phyloP scores from a whole-genome alignment of 306 rosid species.

The Casuarina equisetifolia region DNA sequence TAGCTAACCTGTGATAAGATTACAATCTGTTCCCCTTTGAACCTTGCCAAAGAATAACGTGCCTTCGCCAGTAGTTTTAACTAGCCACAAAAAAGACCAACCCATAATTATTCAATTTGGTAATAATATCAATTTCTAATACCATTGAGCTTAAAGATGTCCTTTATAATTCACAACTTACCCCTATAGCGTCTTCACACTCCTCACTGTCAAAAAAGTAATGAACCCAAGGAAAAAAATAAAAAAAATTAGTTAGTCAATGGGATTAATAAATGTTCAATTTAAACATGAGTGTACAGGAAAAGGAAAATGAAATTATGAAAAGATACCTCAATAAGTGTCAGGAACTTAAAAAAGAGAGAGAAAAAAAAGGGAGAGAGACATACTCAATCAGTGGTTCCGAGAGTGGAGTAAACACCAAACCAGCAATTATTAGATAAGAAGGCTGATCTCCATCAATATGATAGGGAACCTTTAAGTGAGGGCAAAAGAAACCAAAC shows the following conservation, averaged over 20 bases:
- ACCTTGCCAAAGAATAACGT: conserved; percentile 81
- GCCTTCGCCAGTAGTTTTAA: conserved; percentile 83
- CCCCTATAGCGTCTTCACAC: conserved; percentile 88
- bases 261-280: not conserved
- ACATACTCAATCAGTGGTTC: conserved; percentile 95
- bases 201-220: conserved; percentile 68
- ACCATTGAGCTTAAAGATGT: conserved; percentile 15
- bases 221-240: conserved; percentile 8
- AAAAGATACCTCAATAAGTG: not conserved
- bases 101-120: not conserved
- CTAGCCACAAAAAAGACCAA: conserved; percentile 42
- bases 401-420: conserved; percentile 97
- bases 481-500: conserved; percentile 13
- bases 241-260: conserved; percentile 3
- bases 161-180: conserved; percentile 37
- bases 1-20: conserved; percentile 82
- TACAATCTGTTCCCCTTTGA: conserved; percentile 92
- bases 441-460: conserved; percentile 89
- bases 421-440: conserved; percentile 87
- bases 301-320: conserved; percentile 1
- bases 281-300: not conserved
- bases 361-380: not conserved
- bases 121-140: conserved; percentile 13
- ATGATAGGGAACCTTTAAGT: conserved; percentile 81
- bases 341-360: conserved; percentile 2